Evolutionary conservation across 176 grass and related monocot genomes (phyloP), one percentile per base, ranked within the genome.

Genomic region (Musa schizocarpa): DNA sequence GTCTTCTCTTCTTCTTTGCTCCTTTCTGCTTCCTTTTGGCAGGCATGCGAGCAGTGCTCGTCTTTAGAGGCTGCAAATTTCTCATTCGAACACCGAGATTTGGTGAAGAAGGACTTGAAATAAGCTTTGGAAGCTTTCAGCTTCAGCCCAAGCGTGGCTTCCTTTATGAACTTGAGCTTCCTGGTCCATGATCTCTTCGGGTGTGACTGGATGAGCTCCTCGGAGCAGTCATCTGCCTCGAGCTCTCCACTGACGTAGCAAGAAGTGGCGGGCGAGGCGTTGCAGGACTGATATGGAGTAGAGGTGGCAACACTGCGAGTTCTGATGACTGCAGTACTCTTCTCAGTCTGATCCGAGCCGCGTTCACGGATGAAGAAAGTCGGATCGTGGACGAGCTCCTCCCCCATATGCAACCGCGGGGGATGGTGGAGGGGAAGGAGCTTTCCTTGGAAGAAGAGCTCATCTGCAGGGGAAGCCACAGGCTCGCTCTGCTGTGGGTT

Each of bases 391-490:
- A 91, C 82, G 50, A 93, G 72, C 63, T 87, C 89, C 83, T 89
- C 84, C 7, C 92, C 88, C 91, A 89, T 92, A 55, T 89, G 72
- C 75, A 89, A 81, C 76, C 91, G 86, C 68, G 91, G 88, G 8
- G 96, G 88, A 82, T 89, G 88, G 50, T 89, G 88, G 76, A 99
- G 91, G 1, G 96, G 96, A 4, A 99, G 91, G 34, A 99, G 88
- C 76, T 99, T 95, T 68, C 96, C 96, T 86, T 92, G 94, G 86
- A 95, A 95, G 79, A 99, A 99, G 79, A 95, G 87, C 74, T 99
- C 91, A 52, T 99, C 96, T n/a, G 96, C 96, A 27, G 96, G 96
- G n/a, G 96, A 95, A 19, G 88, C 81, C 75, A 83, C 53, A 52
- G 88, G 82, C 73, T 89, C 80, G 73, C 77, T 68, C 64, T 80